Conservation (phyloP, 2,329 filamentous ascomycete species). For the Botrytis sinoallii region DNA sequence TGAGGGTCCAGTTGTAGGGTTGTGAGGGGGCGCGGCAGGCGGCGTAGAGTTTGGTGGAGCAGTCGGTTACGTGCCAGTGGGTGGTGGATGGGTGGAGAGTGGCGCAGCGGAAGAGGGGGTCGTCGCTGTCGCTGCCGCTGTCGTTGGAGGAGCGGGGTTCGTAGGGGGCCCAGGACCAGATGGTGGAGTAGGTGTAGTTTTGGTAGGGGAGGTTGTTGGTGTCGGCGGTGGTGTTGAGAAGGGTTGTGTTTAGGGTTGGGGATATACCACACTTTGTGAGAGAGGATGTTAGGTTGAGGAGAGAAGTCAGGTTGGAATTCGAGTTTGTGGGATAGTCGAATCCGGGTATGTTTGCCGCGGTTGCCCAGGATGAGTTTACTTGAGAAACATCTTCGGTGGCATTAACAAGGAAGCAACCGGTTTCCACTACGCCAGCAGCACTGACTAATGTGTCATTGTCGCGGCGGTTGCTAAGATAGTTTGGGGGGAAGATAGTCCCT, state of each 20-base stretch:
- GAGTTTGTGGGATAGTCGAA: constrained; percentile 34
- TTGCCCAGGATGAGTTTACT: constrained; percentile 54
- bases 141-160: constrained; percentile 47
- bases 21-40: constrained; percentile 53
- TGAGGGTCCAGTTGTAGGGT: constrained; percentile 59
- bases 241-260: constrained; percentile 54
- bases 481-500: constrained; percentile 48
- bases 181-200: constrained; percentile 46
- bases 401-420: constrained; percentile 53
- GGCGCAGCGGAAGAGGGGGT: constrained; percentile 51
- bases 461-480: constrained; percentile 43
- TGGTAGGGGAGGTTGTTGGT: constrained; percentile 47
- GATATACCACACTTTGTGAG: constrained; percentile 58
- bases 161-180: constrained; percentile 59
- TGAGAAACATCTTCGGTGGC: constrained; percentile 42
- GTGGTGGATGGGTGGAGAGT: constrained; percentile 44
- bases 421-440: constrained; percentile 43
- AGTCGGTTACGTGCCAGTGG: constrained; percentile 57
- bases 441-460: constrained; percentile 37
- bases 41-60: constrained; percentile 47
- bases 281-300: constrained; percentile 40
- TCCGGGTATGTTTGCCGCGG: constrained; percentile 35
- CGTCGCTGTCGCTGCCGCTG: constrained; percentile 25
- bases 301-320: constrained; percentile 33
- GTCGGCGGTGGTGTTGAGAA: constrained; percentile 51